Conservation (phyloP, 1,284 basidiomycete species). For the Malassezia equina region DNA sequence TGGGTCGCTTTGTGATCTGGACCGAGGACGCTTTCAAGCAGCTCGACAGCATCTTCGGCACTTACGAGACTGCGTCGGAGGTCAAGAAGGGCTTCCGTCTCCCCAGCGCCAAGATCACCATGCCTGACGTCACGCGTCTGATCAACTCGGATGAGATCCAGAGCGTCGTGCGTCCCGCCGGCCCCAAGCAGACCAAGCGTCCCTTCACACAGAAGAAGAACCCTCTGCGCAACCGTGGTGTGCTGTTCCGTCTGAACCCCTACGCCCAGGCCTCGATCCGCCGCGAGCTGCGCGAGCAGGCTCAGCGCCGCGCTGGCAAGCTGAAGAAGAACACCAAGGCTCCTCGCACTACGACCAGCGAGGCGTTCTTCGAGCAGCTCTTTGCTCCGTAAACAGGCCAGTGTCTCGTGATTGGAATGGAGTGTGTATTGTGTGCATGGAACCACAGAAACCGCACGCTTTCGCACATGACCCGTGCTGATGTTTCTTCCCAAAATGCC, state of each 20-base stretch:
- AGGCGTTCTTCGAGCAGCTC: slow-evolving; percentile 67
- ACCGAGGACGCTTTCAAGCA: slow-evolving; percentile 86
- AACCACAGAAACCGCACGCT: not conserved
- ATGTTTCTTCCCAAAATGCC: slow-evolving; percentile 10
- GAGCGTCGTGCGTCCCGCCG: slow-evolving; percentile 79
- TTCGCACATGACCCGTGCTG: not conserved
- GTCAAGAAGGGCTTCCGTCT: slow-evolving; percentile 69
- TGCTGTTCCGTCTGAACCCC: slow-evolving; percentile 98
- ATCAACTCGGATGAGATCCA: slow-evolving; percentile 63
- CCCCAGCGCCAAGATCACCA: slow-evolving; percentile 72
- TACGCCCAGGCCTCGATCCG: slow-evolving; percentile 62
- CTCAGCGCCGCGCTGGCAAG: slow-evolving; percentile 38
- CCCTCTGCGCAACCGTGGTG: slow-evolving; percentile 77
- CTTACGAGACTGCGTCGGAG: slow-evolving; percentile 67
- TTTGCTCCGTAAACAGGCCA: slow-evolving; percentile 18
- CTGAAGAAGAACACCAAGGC: slow-evolving; percentile 29
- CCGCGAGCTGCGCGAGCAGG: slow-evolving; percentile 38
- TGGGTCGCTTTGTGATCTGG: slow-evolving; percentile 99
- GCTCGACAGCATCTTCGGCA: slow-evolving; percentile 90
- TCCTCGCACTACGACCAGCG: slow-evolving; percentile 61
- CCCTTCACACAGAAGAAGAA: slow-evolving; percentile 99
- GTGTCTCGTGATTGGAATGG: not conserved
- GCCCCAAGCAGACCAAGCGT: slow-evolving; percentile 69
- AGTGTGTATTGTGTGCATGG: not conserved
- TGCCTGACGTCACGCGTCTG: slow-evolving; percentile 91